These are phyloP conservation scores for Malassezia obtusa DNA, from an alignment of 1,284 basidiomycete genomes.

Conservation along the genomic window DNA sequence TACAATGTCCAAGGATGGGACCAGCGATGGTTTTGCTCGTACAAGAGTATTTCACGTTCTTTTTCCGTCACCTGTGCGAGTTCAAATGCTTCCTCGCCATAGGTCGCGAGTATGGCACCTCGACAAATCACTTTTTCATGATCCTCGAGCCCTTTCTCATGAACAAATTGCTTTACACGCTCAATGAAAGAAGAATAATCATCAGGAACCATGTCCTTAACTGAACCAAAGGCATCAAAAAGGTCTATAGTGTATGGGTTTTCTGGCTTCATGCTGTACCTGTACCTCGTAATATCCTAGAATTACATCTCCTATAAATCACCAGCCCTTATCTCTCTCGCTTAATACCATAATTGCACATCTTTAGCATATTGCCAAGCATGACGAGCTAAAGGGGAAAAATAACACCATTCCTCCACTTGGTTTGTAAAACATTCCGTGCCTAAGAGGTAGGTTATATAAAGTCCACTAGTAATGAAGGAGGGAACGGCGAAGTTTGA, in stretches of 20 bases:
- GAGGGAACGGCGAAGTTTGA: not conserved
- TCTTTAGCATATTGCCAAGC: constrained; percentile 46
- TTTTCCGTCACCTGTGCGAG: constrained; percentile 56
- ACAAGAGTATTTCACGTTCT: constrained; percentile 53
- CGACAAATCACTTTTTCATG: constrained; percentile 25
- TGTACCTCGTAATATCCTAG: no score
- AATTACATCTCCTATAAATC: no score
- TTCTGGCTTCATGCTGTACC: no score
- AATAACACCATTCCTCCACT: not conserved
- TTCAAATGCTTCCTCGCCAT: constrained; percentile 50
- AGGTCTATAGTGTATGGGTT: no score
- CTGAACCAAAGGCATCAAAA: no score
- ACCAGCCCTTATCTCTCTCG: no score
- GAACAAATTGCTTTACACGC: constrained; percentile 26
- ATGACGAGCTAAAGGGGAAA: constrained; percentile 45
- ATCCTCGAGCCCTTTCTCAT: constrained; percentile 25
- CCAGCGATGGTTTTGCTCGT: constrained; percentile 57
- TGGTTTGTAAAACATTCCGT: not conserved
- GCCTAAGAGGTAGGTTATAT: no score
- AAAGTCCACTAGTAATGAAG: not conserved
- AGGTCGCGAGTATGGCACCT: constrained; percentile 30
- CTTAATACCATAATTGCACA: no score
- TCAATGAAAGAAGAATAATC: constrained; percentile 49
- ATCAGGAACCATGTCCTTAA: no score
- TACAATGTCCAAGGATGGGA: constrained; percentile 55